Conservation (phyloP, 345 rosid species). For the Lumnitzera littorea region DNA sequence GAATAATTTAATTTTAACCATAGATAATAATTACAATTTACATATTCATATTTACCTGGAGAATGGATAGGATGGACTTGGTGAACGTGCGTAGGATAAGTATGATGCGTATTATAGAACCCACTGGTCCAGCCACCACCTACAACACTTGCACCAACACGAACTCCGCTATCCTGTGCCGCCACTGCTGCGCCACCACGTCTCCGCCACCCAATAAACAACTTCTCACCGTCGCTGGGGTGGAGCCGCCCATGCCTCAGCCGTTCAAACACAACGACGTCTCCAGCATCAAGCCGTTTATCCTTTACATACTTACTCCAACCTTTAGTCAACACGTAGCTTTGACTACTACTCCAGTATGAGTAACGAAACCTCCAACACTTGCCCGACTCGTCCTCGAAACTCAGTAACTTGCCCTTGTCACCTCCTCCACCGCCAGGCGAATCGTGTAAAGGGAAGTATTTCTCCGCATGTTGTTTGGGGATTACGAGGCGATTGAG, state of each 20-base stretch:
- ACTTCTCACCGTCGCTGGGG: slow-evolving; percentile 36
- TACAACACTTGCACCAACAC: too few relatives aligned
- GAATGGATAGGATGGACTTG: not conserved
- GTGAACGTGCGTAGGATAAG: not conserved
- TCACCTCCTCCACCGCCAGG: slow-evolving; percentile 34
- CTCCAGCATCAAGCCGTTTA: slow-evolving; percentile 78
- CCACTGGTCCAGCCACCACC: not conserved
- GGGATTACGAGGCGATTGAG: slow-evolving; percentile 88
- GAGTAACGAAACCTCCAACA: slow-evolving; percentile 83
- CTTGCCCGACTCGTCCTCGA: slow-evolving; percentile 86
- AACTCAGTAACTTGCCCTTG: slow-evolving; percentile 50
- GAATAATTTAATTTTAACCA: too few relatives aligned
- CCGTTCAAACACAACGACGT: slow-evolving; percentile 56
- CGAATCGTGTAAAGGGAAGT: not conserved
- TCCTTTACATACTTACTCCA: slow-evolving; percentile 91
- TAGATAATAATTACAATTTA: too few relatives aligned
- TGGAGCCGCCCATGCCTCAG: slow-evolving; percentile 42
- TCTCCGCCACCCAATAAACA: slow-evolving; percentile 77
- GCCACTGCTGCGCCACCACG: slow-evolving; percentile 6
- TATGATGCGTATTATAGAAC: not conserved
- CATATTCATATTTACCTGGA: not conserved
- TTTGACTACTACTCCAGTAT: slow-evolving; percentile 83
- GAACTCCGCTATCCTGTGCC: not conserved
- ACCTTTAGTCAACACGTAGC: slow-evolving; percentile 87
- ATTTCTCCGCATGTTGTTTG: slow-evolving; percentile 79